Evolutionary conservation across 306 rosid species (phyloP).

Genomic region (Begonia peltatifolia): DNA sequence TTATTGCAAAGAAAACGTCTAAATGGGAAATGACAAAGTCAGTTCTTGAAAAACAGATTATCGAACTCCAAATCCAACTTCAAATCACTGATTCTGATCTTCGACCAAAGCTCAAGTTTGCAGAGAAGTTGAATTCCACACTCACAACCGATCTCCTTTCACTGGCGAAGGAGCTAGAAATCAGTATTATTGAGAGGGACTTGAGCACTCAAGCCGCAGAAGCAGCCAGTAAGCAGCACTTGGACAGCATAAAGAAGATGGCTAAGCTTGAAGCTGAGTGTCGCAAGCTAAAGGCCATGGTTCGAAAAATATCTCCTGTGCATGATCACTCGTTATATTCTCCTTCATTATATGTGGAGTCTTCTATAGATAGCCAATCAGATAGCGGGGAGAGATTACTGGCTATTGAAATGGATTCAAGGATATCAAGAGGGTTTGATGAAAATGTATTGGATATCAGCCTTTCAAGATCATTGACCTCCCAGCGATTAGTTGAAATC

Average conservation of each 20-base stretch:
- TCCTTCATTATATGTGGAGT: slow-evolving; percentile 36
- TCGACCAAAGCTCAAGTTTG: slow-evolving; percentile 27
- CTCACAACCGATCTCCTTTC: slow-evolving; percentile 47
- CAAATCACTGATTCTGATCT: slow-evolving; percentile 29
- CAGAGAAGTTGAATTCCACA: slow-evolving; percentile 34
- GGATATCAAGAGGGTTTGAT: not conserved
- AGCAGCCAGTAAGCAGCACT: slow-evolving; percentile 60
- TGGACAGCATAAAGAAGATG: slow-evolving; percentile 50
- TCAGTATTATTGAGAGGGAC: slow-evolving; percentile 47
- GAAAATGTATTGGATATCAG: no score
- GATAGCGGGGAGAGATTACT: slow-evolving; percentile 43
- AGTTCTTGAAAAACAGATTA: slow-evolving; percentile 38
- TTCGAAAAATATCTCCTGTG: slow-evolving; percentile 23
- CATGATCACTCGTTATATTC: slow-evolving; percentile 27
- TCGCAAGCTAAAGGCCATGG: slow-evolving; percentile 35
- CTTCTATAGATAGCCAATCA: slow-evolving; percentile 45
- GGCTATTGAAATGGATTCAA: slow-evolving; percentile 27
- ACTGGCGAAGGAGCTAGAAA: slow-evolving; percentile 38
- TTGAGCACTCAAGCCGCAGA: slow-evolving; percentile 63
- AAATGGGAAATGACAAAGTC: slow-evolving; percentile 44
- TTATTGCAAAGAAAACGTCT: slow-evolving; percentile 24
- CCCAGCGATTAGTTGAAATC: slow-evolving; percentile 27
- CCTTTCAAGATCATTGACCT: no score
- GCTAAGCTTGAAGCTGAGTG: slow-evolving; percentile 74
- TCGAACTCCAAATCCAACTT: slow-evolving; percentile 40